Evolutionary conservation across 1,284 basidiomycete genomes (phyloP).

Genomic region (Boletus mariae): DNA sequence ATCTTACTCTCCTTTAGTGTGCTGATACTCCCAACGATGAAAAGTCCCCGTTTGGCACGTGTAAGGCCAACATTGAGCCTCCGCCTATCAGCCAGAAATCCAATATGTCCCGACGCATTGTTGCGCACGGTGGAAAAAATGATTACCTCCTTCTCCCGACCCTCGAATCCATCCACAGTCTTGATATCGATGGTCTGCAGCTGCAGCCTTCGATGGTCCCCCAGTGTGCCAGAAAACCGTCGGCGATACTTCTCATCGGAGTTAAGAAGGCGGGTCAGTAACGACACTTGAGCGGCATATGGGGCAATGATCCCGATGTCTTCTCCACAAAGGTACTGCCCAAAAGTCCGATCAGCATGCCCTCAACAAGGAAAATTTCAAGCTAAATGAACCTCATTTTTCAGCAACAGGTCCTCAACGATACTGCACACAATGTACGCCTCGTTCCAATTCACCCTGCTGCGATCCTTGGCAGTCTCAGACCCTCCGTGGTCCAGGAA

Average conservation of each 20-base stretch:
- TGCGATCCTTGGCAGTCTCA: slow-evolving; percentile 65
- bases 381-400: slow-evolving; percentile 59
- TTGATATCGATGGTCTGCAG: slow-evolving; percentile 72
- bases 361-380: slow-evolving; percentile 3
- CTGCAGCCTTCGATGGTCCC: slow-evolving; percentile 61
- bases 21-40: slow-evolving; percentile 74
- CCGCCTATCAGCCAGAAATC: slow-evolving; percentile 86
- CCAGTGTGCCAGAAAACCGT: slow-evolving; percentile 59
- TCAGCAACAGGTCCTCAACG: slow-evolving; percentile 71
- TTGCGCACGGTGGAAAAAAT: slow-evolving; percentile 88
- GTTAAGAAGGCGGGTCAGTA: slow-evolving; percentile 62
- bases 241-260: slow-evolving; percentile 45
- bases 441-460: slow-evolving; percentile 72
- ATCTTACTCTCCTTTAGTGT: slow-evolving; percentile 58
- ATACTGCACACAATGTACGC: slow-evolving; percentile 74
- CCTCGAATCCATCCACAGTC: slow-evolving; percentile 93
- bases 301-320: slow-evolving; percentile 89
- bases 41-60: slow-evolving; percentile 77
- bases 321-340: slow-evolving; percentile 56
- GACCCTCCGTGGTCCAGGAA: slow-evolving; percentile 75
- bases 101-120: slow-evolving; percentile 71
- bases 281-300: slow-evolving; percentile 77
- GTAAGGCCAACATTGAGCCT: slow-evolving; percentile 88
- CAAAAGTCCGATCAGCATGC: slow-evolving; percentile 16
- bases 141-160: slow-evolving; percentile 88